Conservation (phyloP, 2,329 filamentous ascomycete species). For the Magnaporthales sp. region DNA sequence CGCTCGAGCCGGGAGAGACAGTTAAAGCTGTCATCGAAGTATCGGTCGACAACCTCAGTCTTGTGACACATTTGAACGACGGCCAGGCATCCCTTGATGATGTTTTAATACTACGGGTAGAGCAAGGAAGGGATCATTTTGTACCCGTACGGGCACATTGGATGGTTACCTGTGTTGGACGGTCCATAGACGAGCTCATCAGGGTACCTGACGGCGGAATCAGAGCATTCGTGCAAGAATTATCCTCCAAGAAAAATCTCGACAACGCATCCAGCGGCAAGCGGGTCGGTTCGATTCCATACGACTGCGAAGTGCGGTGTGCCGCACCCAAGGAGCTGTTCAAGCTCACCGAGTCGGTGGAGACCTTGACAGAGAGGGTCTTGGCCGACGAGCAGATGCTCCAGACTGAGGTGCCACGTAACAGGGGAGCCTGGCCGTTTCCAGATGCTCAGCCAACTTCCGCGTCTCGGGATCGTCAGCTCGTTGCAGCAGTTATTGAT, state of each 20-base stretch:
- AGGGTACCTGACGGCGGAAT: conserved; percentile 76
- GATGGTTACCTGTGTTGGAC: conserved; percentile 74
- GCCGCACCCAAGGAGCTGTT: conserved; percentile 87
- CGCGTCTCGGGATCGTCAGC: background rate
- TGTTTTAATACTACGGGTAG: conserved; percentile 76
- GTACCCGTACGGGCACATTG: conserved; percentile 71
- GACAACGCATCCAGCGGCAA: background rate
- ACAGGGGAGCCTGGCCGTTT: conserved; percentile 52
- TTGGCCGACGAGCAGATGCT: conserved; percentile 56
- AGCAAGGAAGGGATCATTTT: conserved; percentile 83
- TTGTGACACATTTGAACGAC: conserved; percentile 65
- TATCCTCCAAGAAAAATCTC: conserved; percentile 17
- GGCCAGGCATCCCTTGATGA: conserved; percentile 63
- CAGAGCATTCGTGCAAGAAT: conserved; percentile 36
- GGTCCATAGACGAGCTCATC: conserved; percentile 82
- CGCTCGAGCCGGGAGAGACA: conserved; percentile 78
- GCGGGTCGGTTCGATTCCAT: conserved; percentile 38
- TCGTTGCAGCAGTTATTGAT: conserved; percentile 34
- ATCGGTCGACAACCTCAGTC: conserved; percentile 52
- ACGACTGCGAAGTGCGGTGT: conserved; percentile 53
- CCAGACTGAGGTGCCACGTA: conserved; percentile 40
- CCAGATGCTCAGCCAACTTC: conserved; percentile 12
- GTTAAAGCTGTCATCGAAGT: conserved; percentile 60
- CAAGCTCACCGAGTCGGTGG: conserved; percentile 74
- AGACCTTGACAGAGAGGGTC: conserved; percentile 45